Percentiles rank a stretch among this genome's conserved stretches.
Evolutionary conservation across 2,329 filamentous ascomycete genomes (phyloP).

Genomic region (Sarocladium strictum): DNA sequence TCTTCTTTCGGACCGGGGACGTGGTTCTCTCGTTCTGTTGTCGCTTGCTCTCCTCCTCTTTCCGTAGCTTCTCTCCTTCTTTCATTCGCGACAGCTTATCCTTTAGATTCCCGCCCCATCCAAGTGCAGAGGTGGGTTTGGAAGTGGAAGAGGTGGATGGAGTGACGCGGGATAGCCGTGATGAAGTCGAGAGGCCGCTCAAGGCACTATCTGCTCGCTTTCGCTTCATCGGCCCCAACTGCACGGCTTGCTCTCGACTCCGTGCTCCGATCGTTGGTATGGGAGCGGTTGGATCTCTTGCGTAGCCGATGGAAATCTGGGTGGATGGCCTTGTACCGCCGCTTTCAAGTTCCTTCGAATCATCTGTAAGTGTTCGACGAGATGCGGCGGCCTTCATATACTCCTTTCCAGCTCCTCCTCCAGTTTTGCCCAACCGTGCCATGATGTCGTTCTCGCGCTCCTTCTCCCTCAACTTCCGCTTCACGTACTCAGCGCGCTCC

Average conservation of each 20-base stretch:
- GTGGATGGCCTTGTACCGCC: not conserved
- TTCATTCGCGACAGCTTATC: slow-evolving; percentile 57
- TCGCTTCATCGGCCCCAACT: slow-evolving; percentile 55
- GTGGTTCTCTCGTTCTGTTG: not conserved
- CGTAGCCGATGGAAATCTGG: not conserved
- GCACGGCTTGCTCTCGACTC: slow-evolving; percentile 38
- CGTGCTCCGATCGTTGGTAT: slow-evolving; percentile 23
- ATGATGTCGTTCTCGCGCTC: slow-evolving; percentile 71
- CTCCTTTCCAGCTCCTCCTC: slow-evolving; percentile 61
- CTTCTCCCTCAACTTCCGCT: slow-evolving; percentile 56
- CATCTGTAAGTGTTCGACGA: not conserved
- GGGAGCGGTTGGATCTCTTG: not conserved
- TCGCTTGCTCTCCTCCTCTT: slow-evolving; percentile 15
- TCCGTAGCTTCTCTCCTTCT: slow-evolving; percentile 47
- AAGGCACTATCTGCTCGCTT: slow-evolving; percentile 50
- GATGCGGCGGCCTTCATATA: slow-evolving; percentile 46
- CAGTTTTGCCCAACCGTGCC: slow-evolving; percentile 58
- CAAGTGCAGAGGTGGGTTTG: slow-evolving; percentile 29
- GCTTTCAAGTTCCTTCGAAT: not conserved
- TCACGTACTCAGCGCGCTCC: slow-evolving; percentile 60
- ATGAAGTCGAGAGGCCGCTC: slow-evolving; percentile 20
- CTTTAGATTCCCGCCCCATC: slow-evolving; percentile 51
- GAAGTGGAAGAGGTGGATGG: slow-evolving; percentile 11
- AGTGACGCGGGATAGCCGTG: slow-evolving; percentile 17
- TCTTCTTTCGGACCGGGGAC: slow-evolving; percentile 60